Evolutionary conservation across 2,329 filamentous ascomycete species (phyloP).

Genomic region (Ophiocordyceps camponoti-saundersi): DNA sequence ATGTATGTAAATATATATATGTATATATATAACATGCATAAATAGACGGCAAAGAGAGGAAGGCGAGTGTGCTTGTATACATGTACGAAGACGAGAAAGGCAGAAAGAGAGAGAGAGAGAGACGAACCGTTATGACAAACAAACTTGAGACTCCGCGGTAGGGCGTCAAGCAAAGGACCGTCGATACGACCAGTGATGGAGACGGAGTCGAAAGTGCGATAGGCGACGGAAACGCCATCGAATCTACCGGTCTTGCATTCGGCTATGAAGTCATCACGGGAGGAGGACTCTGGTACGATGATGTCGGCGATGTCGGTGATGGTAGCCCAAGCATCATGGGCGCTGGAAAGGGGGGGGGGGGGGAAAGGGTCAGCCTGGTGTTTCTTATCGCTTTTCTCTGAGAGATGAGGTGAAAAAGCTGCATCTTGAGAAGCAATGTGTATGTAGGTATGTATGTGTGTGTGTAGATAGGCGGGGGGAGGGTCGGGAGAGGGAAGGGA

Average conservation of each 20-base stretch:
- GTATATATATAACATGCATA: no score
- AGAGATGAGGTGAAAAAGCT: no score
- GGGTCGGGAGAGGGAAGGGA: no score
- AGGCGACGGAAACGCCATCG: conserved; percentile 38
- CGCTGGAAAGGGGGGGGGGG: conserved; percentile 24
- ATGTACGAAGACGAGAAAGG: not conserved
- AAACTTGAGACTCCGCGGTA: conserved; percentile 22
- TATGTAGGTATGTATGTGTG: no score
- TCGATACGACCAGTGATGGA: conserved; percentile 40
- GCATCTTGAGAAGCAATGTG: no score
- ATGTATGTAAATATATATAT: no score
- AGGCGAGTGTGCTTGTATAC: not conserved
- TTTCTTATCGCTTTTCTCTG: no score
- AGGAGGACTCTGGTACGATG: conserved; percentile 4
- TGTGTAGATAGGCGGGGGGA: no score
- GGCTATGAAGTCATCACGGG: conserved; percentile 5
- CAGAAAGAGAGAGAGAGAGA: not conserved
- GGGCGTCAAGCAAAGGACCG: conserved; percentile 35
- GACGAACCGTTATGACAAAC: conserved; percentile 26
- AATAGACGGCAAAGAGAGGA: no score
- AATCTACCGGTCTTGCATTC: conserved; percentile 41
- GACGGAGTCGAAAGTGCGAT: conserved; percentile 31
- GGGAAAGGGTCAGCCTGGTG: not conserved
- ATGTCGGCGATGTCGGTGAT: conserved; percentile 49
- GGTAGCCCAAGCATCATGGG: conserved; percentile 44